Evolutionary conservation across 345 rosid species (phyloP).

Genomic region (Euphorbia lathyris): DNA sequence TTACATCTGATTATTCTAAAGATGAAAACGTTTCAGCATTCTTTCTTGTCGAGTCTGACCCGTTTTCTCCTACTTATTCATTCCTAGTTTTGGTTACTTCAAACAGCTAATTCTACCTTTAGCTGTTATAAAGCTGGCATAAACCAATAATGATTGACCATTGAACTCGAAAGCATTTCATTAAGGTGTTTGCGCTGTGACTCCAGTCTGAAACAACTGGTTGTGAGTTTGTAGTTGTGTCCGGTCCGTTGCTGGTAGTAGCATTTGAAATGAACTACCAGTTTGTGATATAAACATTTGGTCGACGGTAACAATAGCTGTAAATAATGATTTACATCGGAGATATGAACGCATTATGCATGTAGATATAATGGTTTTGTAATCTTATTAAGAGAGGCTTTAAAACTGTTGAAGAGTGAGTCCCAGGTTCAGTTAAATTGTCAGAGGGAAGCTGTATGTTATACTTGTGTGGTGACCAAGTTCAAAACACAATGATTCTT

Average conservation of each 20-base stretch:
- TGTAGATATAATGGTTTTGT: not conserved
- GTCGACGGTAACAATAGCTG: not conserved
- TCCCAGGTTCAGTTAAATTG: conserved; percentile 1
- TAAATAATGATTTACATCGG: conserved; percentile 1
- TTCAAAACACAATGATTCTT: too few species aligned
- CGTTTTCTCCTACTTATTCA: too few species aligned
- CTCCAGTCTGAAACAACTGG: not conserved
- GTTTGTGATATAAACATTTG: not conserved
- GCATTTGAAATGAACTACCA: not conserved
- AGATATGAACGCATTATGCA: not conserved
- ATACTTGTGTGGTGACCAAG: not conserved
- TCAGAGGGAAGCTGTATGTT: not conserved
- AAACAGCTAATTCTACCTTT: too few species aligned
- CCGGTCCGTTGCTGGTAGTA: not conserved
- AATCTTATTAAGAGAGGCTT: not conserved
- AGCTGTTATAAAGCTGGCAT: conserved; percentile 4
- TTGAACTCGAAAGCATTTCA: not conserved
- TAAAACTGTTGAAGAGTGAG: not conserved
- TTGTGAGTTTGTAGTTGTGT: not conserved
- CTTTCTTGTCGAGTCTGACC: too few species aligned
- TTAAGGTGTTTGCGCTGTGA: not conserved
- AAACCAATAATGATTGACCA: not conserved
- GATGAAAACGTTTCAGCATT: not conserved
- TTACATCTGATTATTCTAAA: not conserved
- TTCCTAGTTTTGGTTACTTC: too few species aligned